Evolutionary conservation across 1,284 basidiomycete species (phyloP).

Genomic region (Rhodotorula glutinis): DNA sequence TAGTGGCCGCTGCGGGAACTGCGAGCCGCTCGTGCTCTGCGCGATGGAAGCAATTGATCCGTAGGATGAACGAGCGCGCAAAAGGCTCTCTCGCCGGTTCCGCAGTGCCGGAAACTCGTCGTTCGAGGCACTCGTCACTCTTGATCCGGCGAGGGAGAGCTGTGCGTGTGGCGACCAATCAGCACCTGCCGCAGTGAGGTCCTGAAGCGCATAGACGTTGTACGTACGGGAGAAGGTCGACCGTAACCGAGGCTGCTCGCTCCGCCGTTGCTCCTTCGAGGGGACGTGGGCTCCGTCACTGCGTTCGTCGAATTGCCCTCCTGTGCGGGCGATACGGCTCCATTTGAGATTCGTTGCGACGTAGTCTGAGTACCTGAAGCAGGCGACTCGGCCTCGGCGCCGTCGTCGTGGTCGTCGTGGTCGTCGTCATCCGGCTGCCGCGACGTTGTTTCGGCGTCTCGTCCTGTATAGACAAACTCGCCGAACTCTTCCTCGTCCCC

Average conservation of each 20-base stretch:
- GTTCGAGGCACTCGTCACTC: conserved; percentile 17
- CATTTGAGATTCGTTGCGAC: too few species aligned
- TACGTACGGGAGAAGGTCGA: background rate
- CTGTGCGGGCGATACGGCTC: background rate
- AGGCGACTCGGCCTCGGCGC: background rate
- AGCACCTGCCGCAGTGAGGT: background rate
- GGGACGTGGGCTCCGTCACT: background rate
- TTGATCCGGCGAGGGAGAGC: conserved; percentile 10
- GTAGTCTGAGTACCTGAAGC: too few species aligned
- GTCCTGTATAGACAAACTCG: conserved; percentile 37
- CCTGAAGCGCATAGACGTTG: accelerated
- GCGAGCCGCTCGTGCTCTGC: background rate
- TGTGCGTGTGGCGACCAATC: background rate
- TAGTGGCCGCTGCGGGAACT: conserved; percentile 36
- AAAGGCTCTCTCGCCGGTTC: background rate
- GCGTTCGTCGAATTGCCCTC: background rate
- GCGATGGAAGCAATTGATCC: conserved; percentile 18
- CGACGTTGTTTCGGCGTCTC: conserved; percentile 11
- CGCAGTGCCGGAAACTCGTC: conserved; percentile 18
- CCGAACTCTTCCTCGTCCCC: conserved; percentile 19
- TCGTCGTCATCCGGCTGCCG: conserved; percentile 6
- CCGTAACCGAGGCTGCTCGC: background rate
- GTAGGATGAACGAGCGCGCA: conserved; percentile 30
- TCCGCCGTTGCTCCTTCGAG: background rate
- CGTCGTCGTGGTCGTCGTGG: background rate